Conservation (phyloP, 495 filamentous ascomycete species). For the Filosporella fistucella region DNA sequence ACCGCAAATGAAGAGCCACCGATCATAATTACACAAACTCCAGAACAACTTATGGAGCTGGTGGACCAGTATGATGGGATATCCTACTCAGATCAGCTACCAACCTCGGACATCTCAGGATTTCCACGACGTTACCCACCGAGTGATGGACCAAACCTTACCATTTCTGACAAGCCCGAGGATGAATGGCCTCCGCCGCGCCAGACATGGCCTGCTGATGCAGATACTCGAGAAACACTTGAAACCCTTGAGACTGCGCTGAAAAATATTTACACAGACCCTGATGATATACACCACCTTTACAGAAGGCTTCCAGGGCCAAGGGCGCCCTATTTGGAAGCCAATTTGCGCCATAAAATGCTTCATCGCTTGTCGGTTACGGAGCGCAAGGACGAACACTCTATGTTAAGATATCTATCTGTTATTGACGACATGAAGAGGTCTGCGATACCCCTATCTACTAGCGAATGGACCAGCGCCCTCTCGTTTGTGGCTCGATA, state of each 20-base stretch:
- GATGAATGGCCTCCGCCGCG: constrained; percentile 41
- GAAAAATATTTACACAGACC: constrained; percentile 36
- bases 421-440: constrained; percentile 78
- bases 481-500: constrained; percentile 73
- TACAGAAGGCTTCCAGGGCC: constrained; percentile 62
- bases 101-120: constrained; percentile 34
- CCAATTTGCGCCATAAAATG: constrained; percentile 55
- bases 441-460: constrained; percentile 56
- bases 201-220: constrained; percentile 33
- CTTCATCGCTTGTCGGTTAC: constrained; percentile 63
- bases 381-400: constrained; percentile 45
- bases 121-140: constrained; percentile 36
- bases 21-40: constrained; percentile 12
- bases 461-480: constrained; percentile 74
- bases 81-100: constrained; percentile 41
- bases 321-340: constrained; percentile 59
- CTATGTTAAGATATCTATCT: constrained; percentile 77
- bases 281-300: constrained; percentile 50
- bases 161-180: constrained; percentile 36
- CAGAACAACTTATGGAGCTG: constrained; percentile 39
- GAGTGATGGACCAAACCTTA: constrained; percentile 35
- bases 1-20: background rate
- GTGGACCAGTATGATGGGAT: constrained; percentile 41
- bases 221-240: constrained; percentile 10
- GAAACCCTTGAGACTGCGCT: constrained; percentile 37